Base-by-base conservation (phyloP, 2,329 filamentous ascomycete genomes). In the Fusarium keratoplasticum region DNA sequence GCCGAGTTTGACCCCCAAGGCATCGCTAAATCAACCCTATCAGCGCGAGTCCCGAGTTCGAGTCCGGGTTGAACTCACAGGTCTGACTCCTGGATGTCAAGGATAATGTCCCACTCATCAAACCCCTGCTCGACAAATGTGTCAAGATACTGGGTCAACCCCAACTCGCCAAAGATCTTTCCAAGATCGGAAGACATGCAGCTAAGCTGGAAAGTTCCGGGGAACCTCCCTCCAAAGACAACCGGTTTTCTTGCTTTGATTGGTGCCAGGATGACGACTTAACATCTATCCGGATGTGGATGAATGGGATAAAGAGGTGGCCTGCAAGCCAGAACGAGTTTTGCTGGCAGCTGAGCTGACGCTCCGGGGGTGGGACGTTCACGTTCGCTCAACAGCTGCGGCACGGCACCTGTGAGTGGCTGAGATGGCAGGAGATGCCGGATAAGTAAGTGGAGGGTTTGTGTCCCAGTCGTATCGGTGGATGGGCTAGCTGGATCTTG, bases 71-170 rank as follows among this genome's bases (percentile, higher is more conserved):
- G 14, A 80, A 84, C 91, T 81, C 83, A 95, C 92, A 96, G 86
- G 79, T 96, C 94, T 27, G 93, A 93, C 82, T 96, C 94, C 70
- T 94, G 95, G 63, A 96, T 95, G 79, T 96, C 94, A 60, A 95
- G 86, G 64, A 96, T 91, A 1, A 92, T 95, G 36, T 95, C 93
- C 94, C 94, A 96, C 13, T 91, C 91, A 81, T 96, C 94, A 81
- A 96, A 96, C 4, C 94, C 94, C 82, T 96, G 93, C 62, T 94
- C 90, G 50, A 94, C 81, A 77, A 96, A 94, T 65, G 87, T 84
- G 75, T 92, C 87, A 69, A 94, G 88, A 84, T 96, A 96, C 83
- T 95, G 93, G 84, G 90, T 87, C 82, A 96, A 88, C 80, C 93
- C 94, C 86, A 96, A 87, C 87, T 94, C 92, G 83, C 89, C 88